Conservation (phyloP, 495 filamentous ascomycete species). For the Chaetomium fimeti region DNA sequence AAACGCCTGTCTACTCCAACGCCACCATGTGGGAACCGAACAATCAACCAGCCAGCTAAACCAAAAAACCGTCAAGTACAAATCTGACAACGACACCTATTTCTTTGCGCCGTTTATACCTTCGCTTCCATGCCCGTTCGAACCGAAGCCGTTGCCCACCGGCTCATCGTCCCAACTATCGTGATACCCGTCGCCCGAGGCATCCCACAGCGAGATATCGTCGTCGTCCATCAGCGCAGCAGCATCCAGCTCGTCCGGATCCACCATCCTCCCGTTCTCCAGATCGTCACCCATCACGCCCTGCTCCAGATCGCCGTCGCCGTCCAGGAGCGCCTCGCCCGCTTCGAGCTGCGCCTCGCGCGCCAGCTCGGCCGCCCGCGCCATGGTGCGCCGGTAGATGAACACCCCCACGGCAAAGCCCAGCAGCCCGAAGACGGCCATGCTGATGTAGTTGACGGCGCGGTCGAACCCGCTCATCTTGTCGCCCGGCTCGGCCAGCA, state of each 20-base stretch:
- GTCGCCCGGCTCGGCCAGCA: slow-evolving; percentile 63
- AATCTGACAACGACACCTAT: not conserved
- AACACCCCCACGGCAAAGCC: slow-evolving; percentile 76
- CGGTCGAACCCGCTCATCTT: slow-evolving; percentile 66
- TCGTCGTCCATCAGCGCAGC: slow-evolving; percentile 54
- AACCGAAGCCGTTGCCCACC: not conserved
- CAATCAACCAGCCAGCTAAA: not conserved
- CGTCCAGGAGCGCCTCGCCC: slow-evolving; percentile 22
- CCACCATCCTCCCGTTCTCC: slow-evolving; percentile 31
- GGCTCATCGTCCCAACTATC: slow-evolving; percentile 37
- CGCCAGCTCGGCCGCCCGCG: slow-evolving; percentile 79
- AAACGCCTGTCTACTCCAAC: not conserved
- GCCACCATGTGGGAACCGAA: slow-evolving; percentile 14
- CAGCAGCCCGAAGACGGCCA: slow-evolving; percentile 63
- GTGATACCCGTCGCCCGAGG: slow-evolving; percentile 42
- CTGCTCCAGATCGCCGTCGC: slow-evolving; percentile 18
- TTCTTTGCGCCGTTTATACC: slow-evolving; percentile 2
- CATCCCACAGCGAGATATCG: slow-evolving; percentile 59
- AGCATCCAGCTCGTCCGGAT: slow-evolving; percentile 42
- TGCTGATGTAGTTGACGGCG: slow-evolving; percentile 77
- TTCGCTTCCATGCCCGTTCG: not conserved
- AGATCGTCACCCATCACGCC: slow-evolving; percentile 28
- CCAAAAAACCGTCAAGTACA: not conserved
- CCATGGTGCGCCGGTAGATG: slow-evolving; percentile 84
- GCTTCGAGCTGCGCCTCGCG: slow-evolving; percentile 64